Percentiles rank a stretch among this genome's conserved stretches.
Evolutionary conservation across 306 rosid species (phyloP).

Genomic region (Inga leiocalycina): DNA sequence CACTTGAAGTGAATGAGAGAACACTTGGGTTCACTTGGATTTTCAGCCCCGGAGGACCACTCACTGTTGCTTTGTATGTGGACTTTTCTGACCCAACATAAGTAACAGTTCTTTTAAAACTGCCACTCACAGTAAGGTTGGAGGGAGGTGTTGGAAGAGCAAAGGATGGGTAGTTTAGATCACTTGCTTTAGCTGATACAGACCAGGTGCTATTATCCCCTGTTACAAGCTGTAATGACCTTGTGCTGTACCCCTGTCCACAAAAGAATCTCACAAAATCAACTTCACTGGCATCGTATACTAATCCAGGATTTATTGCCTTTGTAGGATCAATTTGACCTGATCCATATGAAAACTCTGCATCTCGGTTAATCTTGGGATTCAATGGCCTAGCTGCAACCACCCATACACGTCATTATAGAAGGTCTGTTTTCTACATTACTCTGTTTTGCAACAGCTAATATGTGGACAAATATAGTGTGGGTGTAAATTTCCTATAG

Average conservation of each 20-base stretch:
- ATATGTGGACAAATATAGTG: background rate
- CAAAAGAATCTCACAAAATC: slow-evolving; percentile 51
- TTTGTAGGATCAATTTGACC: slow-evolving; percentile 44
- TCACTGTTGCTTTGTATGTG: slow-evolving; percentile 39
- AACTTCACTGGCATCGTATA: slow-evolving; percentile 37
- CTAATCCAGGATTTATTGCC: slow-evolving; percentile 51
- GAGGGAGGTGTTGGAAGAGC: slow-evolving; percentile 23
- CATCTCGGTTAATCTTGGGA: slow-evolving; percentile 8
- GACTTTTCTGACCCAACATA: slow-evolving; percentile 52
- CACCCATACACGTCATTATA: background rate
- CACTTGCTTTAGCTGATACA: slow-evolving; percentile 5
- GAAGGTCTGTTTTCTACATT: background rate
- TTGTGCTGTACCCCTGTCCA: slow-evolving; percentile 42
- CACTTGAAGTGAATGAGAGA: slow-evolving; percentile 42
- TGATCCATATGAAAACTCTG: slow-evolving; percentile 54
- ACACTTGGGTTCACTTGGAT: slow-evolving; percentile 45
- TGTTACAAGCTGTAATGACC: slow-evolving; percentile 15
- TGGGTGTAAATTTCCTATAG: too few relatives aligned
- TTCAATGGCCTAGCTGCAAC: slow-evolving; percentile 43
- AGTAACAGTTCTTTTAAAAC: slow-evolving; percentile 40
- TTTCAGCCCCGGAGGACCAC: slow-evolving; percentile 31
- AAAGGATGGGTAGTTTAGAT: slow-evolving; percentile 60
- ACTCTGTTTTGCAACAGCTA: background rate
- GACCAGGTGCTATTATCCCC: slow-evolving; percentile 26
- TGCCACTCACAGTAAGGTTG: slow-evolving; percentile 12